phyloP scores from a whole-genome alignment of 371 early-diverging fungal genomes.

The Mortierella sp. region DNA sequence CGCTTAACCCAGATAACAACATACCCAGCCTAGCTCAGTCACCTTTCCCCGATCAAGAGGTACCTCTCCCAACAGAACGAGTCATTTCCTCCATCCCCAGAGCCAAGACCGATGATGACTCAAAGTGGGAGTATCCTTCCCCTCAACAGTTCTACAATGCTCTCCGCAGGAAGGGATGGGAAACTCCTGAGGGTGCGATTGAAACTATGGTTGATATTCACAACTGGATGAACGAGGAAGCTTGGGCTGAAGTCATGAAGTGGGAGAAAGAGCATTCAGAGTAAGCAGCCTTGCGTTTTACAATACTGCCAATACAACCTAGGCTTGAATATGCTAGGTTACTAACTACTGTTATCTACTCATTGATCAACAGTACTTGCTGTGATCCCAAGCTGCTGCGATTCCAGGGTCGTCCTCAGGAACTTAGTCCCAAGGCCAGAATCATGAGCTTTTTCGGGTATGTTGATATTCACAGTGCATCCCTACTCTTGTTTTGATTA shows the following conservation, averaged over 20 bases:
- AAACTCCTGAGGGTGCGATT: slow-evolving; percentile 90
- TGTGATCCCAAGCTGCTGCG: slow-evolving; percentile 77
- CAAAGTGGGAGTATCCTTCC: slow-evolving; percentile 95
- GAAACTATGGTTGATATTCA: slow-evolving; percentile 97
- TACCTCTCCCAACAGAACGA: slow-evolving; percentile 80
- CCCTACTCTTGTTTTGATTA: background rate
- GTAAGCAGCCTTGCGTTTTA: slow-evolving; percentile 62
- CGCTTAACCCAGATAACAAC: slow-evolving; percentile 86
- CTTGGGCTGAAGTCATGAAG: slow-evolving; percentile 93
- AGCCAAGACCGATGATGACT: slow-evolving; percentile 52
- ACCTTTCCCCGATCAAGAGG: slow-evolving; percentile 72
- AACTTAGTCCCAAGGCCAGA: slow-evolving; percentile 83
- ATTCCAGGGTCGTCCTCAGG: slow-evolving; percentile 86
- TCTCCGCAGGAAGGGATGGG: slow-evolving; percentile 93
- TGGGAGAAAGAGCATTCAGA: slow-evolving; percentile 89
- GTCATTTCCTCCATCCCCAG: slow-evolving; percentile 74
- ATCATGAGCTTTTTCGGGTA: slow-evolving; percentile 72
- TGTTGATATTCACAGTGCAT: slow-evolving; percentile 10
- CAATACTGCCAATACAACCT: too few species aligned
- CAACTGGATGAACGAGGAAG: slow-evolving; percentile 96
- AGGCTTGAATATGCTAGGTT: background rate
- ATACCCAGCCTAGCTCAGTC: slow-evolving; percentile 82
- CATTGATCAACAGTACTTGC: slow-evolving; percentile 60
- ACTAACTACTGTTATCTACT: background rate
- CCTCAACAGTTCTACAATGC: slow-evolving; percentile 98